phyloP scores from a whole-genome alignment of 352 stramenopile genomes.

The Thraustotheca clavata region DNA sequence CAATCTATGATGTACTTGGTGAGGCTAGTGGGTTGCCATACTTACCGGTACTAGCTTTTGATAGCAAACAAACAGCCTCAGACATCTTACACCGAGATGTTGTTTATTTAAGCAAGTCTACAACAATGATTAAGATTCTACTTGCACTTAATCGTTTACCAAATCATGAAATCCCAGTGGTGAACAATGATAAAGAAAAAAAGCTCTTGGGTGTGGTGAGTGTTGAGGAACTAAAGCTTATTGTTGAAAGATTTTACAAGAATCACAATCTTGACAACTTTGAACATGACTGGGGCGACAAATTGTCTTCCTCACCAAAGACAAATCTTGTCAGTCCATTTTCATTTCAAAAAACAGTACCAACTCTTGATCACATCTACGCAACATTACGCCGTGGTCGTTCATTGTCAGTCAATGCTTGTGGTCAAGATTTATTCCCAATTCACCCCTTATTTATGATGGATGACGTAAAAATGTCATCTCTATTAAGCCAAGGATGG shows the following conservation, averaged over 20 bases:
- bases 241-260: slow-evolving; percentile 8
- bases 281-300: slow-evolving; percentile 1
- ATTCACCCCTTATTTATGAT: not conserved
- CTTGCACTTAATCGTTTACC: slow-evolving; percentile 65
- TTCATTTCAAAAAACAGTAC: not conserved
- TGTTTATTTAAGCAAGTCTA: slow-evolving; percentile 67
- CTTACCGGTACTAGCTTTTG: slow-evolving; percentile 69
- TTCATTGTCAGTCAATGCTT: not conserved
- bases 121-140: slow-evolving; percentile 54
- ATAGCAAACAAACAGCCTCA: slow-evolving; percentile 36
- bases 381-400: not conserved
- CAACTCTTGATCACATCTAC: slow-evolving; percentile 7
- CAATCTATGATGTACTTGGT: slow-evolving; percentile 78
- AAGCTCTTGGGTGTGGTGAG: slow-evolving; percentile 64
- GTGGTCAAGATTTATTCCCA: not conserved
- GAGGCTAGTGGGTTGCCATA: slow-evolving; percentile 68
- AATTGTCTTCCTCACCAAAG: not conserved
- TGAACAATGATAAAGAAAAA: slow-evolving; percentile 66
- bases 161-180: slow-evolving; percentile 65
- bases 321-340: not conserved
- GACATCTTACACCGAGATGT: slow-evolving; percentile 65
- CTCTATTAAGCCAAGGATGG: slow-evolving; percentile 55
- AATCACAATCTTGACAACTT: not conserved
- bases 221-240: slow-evolving; percentile 16
- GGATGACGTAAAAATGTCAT: slow-evolving; percentile 70